phyloP scores from a whole-genome alignment of 129 eudicot genomes.

The Glebionis coronaria region DNA sequence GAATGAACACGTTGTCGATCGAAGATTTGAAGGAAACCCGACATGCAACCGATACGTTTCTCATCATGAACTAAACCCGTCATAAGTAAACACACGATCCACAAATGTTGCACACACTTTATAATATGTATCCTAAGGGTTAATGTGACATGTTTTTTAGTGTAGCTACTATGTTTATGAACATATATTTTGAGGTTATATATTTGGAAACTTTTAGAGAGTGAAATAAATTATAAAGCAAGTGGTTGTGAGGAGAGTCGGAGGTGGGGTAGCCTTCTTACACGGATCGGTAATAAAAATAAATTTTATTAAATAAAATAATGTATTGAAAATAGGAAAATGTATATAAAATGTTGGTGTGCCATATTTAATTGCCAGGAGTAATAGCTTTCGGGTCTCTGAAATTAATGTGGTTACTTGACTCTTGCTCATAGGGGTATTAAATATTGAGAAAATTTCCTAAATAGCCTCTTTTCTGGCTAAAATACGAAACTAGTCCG shows the following conservation, averaged over 20 bases:
- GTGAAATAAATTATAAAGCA: constrained; percentile 13
- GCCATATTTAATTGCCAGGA: not conserved
- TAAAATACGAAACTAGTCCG: no score
- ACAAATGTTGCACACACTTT: not conserved
- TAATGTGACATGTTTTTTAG: constrained; percentile 13
- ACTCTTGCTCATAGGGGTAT: no score
- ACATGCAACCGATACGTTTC: constrained; percentile 89
- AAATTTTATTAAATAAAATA: not conserved
- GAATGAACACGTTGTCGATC: constrained; percentile 67
- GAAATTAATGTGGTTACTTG: no score
- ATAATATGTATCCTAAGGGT: not conserved
- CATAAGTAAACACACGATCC: constrained; percentile 27
- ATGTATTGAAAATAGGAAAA: not conserved
- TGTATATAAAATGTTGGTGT: not conserved
- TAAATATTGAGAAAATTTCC: no score
- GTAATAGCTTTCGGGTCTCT: not conserved
- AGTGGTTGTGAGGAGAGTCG: constrained; percentile 38
- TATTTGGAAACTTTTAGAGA: constrained; percentile 37
- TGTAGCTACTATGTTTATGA: constrained; percentile 17
- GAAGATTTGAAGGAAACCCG: constrained; percentile 78
- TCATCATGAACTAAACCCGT: constrained; percentile 46
- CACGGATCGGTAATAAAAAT: constrained; percentile 13
- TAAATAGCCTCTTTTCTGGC: no score
- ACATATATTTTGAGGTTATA: constrained; percentile 29
- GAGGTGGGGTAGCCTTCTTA: constrained; percentile 39